phyloP scores from a whole-genome alignment of 441 rosid genomes.

The Euphorbia corollata region DNA sequence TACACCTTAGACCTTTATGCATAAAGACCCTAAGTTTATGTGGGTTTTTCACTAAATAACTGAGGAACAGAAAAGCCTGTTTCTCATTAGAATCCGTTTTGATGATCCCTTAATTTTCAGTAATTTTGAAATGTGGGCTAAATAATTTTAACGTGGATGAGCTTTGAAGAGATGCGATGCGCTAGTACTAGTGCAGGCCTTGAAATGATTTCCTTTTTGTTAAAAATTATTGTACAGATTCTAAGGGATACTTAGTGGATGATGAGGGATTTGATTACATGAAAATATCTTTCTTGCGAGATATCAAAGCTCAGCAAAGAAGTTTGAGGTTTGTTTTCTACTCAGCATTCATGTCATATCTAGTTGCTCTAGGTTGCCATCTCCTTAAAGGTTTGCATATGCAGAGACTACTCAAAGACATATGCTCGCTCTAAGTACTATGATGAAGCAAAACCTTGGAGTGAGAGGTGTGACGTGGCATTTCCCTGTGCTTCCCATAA shows the following conservation, averaged over 20 bases:
- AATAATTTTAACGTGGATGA: conserved; percentile 3
- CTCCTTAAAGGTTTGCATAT: conserved; percentile 22
- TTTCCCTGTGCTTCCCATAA: conserved; percentile 94
- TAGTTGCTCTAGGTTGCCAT: conserved; percentile 15
- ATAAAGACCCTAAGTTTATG: too few species aligned
- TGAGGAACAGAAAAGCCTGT: too few species aligned
- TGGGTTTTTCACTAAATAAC: too few species aligned
- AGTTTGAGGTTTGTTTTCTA: conserved; percentile 60
- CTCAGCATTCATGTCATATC: background rate
- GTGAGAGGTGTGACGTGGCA: conserved; percentile 85
- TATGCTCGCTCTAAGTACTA: conserved; percentile 91
- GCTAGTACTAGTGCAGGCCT: background rate
- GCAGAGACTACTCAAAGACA: conserved; percentile 95
- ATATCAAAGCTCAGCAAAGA: conserved; percentile 91
- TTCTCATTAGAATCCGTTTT: too few species aligned
- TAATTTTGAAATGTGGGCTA: background rate
- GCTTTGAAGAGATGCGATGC: background rate
- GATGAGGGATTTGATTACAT: conserved; percentile 95
- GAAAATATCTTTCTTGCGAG: conserved; percentile 92
- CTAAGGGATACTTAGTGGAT: conserved; percentile 93
- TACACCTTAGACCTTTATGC: too few species aligned
- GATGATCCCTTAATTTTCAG: background rate
- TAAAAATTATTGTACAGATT: conserved; percentile 45
- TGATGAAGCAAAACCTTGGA: conserved; percentile 97
- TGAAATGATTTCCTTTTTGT: conserved; percentile 17